phyloP scores from a whole-genome alignment of 768 basidiomycete species.

The Cyclocybe aegerita region DNA sequence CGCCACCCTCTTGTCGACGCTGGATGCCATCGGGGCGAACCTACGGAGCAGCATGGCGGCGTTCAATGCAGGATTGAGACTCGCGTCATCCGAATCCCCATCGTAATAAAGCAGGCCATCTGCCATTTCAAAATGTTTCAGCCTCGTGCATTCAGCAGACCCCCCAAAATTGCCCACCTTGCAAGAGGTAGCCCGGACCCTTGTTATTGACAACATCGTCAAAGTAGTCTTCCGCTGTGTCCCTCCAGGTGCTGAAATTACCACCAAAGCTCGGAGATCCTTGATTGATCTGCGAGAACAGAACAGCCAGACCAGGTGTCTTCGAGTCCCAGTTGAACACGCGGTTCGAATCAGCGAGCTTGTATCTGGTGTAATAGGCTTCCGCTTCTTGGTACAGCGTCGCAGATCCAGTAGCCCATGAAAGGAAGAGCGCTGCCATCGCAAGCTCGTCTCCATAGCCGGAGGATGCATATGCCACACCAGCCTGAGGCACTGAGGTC shows the following conservation, averaged over 20 bases:
- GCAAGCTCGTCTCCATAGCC: constrained; percentile 72
- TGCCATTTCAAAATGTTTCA: constrained; percentile 23
- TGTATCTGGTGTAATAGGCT: constrained; percentile 55
- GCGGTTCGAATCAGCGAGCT: constrained; percentile 47
- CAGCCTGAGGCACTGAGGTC: constrained; percentile 63
- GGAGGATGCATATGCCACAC: constrained; percentile 68
- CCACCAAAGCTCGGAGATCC: constrained; percentile 51
- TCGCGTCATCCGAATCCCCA: constrained; percentile 80
- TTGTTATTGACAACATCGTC: constrained; percentile 65
- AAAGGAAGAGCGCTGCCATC: constrained; percentile 74
- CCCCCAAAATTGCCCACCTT: constrained; percentile 40
- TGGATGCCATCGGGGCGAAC: constrained; percentile 75
- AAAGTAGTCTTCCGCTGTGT: constrained; percentile 71
- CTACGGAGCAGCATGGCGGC: constrained; percentile 79
- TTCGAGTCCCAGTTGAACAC: constrained; percentile 93
- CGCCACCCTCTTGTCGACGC: constrained; percentile 47
- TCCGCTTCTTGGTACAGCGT: constrained; percentile 63
- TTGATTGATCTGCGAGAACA: constrained; percentile 73
- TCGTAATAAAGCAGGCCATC: constrained; percentile 80
- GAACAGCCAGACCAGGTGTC: constrained; percentile 69
- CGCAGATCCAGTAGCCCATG: constrained; percentile 66
- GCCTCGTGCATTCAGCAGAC: not conserved
- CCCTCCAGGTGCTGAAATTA: constrained; percentile 67
- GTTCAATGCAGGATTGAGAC: constrained; percentile 85
- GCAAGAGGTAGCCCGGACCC: constrained; percentile 56